A percentile compares a stretch with the other conserved stretches of the same genome.
phyloP scores from a whole-genome alignment of 2,329 filamentous ascomycete genomes.

The Ophiocordyceps camponoti-rufipedis region DNA sequence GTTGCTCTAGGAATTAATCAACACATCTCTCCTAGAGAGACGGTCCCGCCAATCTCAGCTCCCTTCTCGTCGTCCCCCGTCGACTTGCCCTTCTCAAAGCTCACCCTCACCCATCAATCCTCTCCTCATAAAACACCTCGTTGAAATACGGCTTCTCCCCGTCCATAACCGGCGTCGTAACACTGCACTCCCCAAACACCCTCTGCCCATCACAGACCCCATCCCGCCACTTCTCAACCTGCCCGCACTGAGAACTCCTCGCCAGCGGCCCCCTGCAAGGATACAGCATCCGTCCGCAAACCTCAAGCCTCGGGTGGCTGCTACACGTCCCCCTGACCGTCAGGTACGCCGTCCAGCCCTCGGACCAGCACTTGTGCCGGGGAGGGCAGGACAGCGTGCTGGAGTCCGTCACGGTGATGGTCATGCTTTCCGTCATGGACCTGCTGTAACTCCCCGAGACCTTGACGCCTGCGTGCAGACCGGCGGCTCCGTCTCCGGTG shows the following conservation, averaged over 20 bases:
- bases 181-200: background rate
- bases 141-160: background rate
- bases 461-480: background rate
- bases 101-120: too few relatives aligned
- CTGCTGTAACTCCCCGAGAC: background rate
- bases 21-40: too few relatives aligned
- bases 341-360: background rate
- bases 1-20: too few relatives aligned
- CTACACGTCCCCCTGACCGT: background rate
- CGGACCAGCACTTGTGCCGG: background rate
- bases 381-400: background rate
- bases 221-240: background rate
- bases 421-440: background rate
- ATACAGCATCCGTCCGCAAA: background rate
- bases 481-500: background rate
- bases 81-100: too few relatives aligned
- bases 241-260: background rate
- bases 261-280: background rate
- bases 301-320: background rate
- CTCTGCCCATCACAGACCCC: background rate
- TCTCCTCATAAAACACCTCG: background rate
- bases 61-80: too few relatives aligned
- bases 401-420: background rate
- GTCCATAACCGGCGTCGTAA: background rate
- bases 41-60: too few relatives aligned